Evolutionary conservation across 768 basidiomycete species (phyloP).

Genomic region (Amanita muscaria): DNA sequence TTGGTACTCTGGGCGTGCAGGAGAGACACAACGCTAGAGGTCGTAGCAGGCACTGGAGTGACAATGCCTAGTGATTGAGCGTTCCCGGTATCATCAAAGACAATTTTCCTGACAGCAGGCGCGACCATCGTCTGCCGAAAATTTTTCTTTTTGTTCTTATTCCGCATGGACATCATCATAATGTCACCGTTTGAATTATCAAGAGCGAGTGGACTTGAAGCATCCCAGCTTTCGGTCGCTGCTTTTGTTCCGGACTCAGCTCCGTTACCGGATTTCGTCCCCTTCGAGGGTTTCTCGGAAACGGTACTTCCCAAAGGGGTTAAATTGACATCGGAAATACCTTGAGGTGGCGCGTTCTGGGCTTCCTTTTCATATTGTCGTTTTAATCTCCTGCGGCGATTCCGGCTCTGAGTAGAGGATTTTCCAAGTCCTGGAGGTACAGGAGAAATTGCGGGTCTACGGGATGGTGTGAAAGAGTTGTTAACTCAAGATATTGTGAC

Average conservation of each 20-base stretch:
- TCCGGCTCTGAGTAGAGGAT: conserved; percentile 45
- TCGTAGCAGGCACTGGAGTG: background rate
- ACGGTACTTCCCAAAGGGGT: conserved; percentile 29
- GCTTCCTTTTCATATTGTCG: conserved; percentile 17
- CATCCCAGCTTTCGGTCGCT: background rate
- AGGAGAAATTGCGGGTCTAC: background rate
- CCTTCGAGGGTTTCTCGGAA: background rate
- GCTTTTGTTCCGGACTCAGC: background rate
- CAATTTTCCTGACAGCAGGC: conserved; percentile 40
- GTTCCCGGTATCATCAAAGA: conserved; percentile 28
- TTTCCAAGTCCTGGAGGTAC: conserved; percentile 59
- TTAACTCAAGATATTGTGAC: no score
- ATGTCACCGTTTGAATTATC: conserved; percentile 15
- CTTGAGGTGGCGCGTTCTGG: conserved; percentile 16
- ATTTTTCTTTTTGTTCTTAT: conserved; percentile 69
- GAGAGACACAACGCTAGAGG: background rate
- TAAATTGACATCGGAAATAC: conserved; percentile 33
- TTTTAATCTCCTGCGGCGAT: conserved; percentile 46
- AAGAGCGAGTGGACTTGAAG: conserved; percentile 8
- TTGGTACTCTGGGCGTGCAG: no score
- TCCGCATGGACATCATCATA: conserved; percentile 49
- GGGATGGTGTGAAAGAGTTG: background rate
- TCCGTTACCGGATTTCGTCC: background rate
- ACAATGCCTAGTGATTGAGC: background rate
- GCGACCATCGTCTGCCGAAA: conserved; percentile 45